Percentiles rank a stretch among this genome's conserved stretches.
Evolutionary conservation across 345 rosid genomes (phyloP).

Genomic region (sweet orange (Citrus sinensis)): DNA sequence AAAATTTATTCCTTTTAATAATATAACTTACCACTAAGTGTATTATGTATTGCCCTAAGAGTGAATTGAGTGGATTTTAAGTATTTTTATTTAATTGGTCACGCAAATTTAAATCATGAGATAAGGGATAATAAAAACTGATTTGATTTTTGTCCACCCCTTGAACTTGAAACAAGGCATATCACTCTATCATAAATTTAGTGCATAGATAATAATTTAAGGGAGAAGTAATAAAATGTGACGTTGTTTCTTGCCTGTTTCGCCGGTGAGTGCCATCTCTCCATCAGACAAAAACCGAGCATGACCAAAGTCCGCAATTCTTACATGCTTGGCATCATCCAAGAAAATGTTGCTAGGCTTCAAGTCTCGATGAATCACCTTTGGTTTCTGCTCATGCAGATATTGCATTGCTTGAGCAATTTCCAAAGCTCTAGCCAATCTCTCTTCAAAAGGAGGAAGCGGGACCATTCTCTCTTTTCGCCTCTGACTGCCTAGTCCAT

Average conservation of each 20-base stretch:
- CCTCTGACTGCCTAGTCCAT: slow-evolving; percentile 34
- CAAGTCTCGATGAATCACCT: slow-evolving; percentile 60
- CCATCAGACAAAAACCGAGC: slow-evolving; percentile 44
- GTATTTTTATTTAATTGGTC: too few relatives aligned
- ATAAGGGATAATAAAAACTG: too few relatives aligned
- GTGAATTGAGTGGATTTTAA: too few relatives aligned
- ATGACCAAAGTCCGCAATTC: slow-evolving; percentile 68
- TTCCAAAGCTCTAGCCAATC: slow-evolving; percentile 45
- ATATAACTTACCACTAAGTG: too few relatives aligned
- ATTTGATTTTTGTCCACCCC: too few relatives aligned
- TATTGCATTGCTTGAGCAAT: slow-evolving; percentile 67
- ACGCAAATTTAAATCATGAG: too few relatives aligned
- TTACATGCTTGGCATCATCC: slow-evolving; percentile 42
- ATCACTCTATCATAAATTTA: neutral
- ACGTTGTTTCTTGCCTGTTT: slow-evolving; percentile 35
- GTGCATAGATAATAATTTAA: neutral
- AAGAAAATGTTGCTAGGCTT: slow-evolving; percentile 63
- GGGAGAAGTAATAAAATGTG: too few relatives aligned
- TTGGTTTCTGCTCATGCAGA: slow-evolving; percentile 59
- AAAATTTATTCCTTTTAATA: too few relatives aligned
- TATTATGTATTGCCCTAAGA: too few relatives aligned
- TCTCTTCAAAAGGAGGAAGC: slow-evolving; percentile 38
- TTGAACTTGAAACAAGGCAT: neutral
- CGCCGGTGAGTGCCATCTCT: slow-evolving; percentile 57
- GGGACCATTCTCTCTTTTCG: slow-evolving; percentile 30